Evolutionary conservation across 257 asterid genomes (phyloP), one percentile per base, ranked within the genome.

Genomic region (Solanum arcanum): DNA sequence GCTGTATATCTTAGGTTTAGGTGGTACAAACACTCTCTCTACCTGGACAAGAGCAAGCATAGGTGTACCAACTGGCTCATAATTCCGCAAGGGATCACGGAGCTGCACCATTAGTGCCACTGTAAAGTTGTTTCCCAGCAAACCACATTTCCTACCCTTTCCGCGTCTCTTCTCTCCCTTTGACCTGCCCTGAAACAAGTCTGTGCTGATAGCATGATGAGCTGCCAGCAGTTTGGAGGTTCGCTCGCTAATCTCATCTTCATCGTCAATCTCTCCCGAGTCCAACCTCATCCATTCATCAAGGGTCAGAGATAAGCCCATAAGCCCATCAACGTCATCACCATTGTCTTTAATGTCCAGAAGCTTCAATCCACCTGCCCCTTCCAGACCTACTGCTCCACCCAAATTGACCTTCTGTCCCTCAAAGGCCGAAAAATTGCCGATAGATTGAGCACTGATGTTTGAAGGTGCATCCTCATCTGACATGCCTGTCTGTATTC

Each of bases 211-310:
- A 74, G 99, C 98, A 85, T 94, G 98, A 89, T 97, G 99, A 42
- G 99, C 99, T 21, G 98, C 98, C 44, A 97, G 95, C 91, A 97
- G 86, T 88, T 90, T 94, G 74, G 95, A 93, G 80, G 98, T 97
- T 74, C 89, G 93, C 44, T 95, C 99, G 25, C 93, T 94, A 29
- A 91, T 89, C 47, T 92, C 92, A 87, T 97, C 98, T 31, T 88
- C 94, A 10, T 94, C 98, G 25, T 93, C 94, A 21, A 97, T 92
- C 83, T 94, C 96, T 47, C 99, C 99, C 16, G 99, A 93, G 93
- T 97, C 99, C 86, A 97, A 91, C 88, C 87, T 97, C 98, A 96
- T 96, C 99, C 99, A 97, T 88, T 97, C 98, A 78, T 97, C 98
- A 86, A 97, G 98, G 23, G 98, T 93, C 44, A 97, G 92, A 23